Conservation (phyloP, 257 asterid genomes). For the Haberlea rhodopensis region DNA sequence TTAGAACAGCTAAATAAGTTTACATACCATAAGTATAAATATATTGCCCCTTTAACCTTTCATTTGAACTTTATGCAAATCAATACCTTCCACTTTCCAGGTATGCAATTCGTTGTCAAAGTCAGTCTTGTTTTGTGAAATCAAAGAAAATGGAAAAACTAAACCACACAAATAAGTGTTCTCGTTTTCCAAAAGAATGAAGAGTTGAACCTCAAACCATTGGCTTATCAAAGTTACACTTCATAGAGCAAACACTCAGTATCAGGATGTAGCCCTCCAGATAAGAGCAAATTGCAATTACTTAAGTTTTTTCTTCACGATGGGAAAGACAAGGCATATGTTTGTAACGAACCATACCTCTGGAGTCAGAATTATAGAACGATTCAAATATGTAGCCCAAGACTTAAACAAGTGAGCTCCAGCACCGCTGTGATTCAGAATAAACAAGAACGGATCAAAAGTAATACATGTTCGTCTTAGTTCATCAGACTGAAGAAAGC, state of each 20-base stretch:
- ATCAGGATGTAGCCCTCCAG: not conserved
- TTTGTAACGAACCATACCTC: slow-evolving; percentile 51
- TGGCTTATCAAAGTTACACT: too few relatives aligned
- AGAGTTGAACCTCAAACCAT: too few relatives aligned
- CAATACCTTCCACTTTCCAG: too few relatives aligned
- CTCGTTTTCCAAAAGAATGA: too few relatives aligned
- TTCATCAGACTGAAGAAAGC: slow-evolving; percentile 3
- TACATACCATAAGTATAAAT: too few relatives aligned
- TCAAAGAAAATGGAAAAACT: too few relatives aligned
- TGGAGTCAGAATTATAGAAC: slow-evolving; percentile 91
- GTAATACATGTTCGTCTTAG: slow-evolving; percentile 9
- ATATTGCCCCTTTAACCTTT: too few relatives aligned
- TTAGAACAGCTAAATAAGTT: too few relatives aligned
- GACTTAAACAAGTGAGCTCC: slow-evolving; percentile 99
- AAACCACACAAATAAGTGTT: too few relatives aligned
- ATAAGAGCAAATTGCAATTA: not conserved
- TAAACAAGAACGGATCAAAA: slow-evolving; percentile 24
- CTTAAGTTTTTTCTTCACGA: not conserved
- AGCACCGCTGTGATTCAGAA: slow-evolving; percentile 72
- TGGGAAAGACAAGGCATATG: not conserved
- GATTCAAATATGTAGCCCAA: slow-evolving; percentile 80
- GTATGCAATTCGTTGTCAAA: too few relatives aligned
- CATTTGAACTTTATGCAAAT: too few relatives aligned
- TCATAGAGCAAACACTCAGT: not conserved
- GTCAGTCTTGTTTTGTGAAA: too few relatives aligned